A percentile compares a stretch with the other conserved stretches of the same genome.
These are phyloP conservation scores for Biscutella auriculata DNA, from an alignment of 441 rosid genomes.

Conservation along the genomic window DNA sequence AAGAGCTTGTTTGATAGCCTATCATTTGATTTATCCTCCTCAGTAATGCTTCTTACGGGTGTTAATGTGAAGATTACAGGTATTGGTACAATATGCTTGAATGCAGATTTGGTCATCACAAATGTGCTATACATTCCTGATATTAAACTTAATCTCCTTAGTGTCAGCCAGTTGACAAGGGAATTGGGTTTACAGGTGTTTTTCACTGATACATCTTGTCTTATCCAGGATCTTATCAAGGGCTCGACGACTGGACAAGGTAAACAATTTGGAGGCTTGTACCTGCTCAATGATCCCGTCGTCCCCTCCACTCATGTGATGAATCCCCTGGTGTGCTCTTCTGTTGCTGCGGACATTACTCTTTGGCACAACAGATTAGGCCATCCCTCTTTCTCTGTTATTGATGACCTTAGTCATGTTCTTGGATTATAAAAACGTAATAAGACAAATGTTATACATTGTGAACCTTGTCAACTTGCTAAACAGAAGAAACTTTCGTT, in stretches of 20 bases:
- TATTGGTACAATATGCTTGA: not conserved
- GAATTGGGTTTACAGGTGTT: not conserved
- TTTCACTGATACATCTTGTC: not conserved
- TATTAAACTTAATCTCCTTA: not conserved
- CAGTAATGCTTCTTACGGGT: not conserved
- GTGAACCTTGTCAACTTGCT: too few relatives aligned
- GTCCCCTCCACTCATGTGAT: too few relatives aligned
- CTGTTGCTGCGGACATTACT: not conserved
- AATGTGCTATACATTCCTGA: not conserved
- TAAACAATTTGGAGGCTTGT: not conserved
- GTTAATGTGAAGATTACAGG: not conserved
- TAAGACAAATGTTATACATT: too few relatives aligned
- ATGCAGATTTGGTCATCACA: fast-evolving
- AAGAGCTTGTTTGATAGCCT: too few relatives aligned
- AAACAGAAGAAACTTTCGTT: too few relatives aligned
- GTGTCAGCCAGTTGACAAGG: not conserved
- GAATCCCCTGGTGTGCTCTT: not conserved
- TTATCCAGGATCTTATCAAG: not conserved
- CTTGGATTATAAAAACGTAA: too few relatives aligned
- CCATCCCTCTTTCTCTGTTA: not conserved
- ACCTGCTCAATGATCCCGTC: too few relatives aligned
- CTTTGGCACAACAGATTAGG: not conserved
- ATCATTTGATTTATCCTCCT: too few relatives aligned
- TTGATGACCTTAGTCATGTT: not conserved
- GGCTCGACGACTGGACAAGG: not conserved